Conservation (phyloP, 192 early-diverging fungal species). For the Phycomyces nitens region DNA sequence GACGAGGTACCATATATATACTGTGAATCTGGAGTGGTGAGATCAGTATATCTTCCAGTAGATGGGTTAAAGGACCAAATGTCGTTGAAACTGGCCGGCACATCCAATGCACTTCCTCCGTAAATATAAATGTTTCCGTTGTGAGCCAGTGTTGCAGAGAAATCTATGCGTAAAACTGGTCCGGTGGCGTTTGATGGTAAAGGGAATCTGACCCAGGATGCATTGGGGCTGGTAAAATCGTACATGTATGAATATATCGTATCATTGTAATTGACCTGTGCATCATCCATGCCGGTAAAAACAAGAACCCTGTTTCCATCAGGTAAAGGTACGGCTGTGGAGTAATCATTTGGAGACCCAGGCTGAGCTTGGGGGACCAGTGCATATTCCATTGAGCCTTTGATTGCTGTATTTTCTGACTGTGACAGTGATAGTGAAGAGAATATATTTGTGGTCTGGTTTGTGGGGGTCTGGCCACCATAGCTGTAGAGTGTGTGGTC, state of each 20-base stretch:
- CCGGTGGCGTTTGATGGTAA: neutral
- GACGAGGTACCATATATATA: neutral
- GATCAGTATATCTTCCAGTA: neutral
- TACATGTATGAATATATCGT: neutral
- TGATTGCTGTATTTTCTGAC: neutral
- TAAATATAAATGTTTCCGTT: neutral
- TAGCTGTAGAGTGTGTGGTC: neutral
- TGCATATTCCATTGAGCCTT: neutral
- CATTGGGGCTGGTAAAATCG: neutral
- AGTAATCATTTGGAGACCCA: neutral
- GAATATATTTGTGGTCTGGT: neutral
- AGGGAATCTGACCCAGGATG: neutral
- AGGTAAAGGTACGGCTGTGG: neutral
- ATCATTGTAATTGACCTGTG: neutral
- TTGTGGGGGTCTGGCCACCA: neutral
- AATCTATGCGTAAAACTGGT: neutral
- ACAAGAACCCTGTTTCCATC: neutral
- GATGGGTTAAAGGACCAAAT: neutral
- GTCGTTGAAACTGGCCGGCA: neutral
- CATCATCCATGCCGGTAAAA: neutral
- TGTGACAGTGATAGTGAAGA: neutral
- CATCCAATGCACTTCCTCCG: neutral
- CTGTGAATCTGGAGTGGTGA: neutral
- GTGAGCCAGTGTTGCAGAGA: neutral
- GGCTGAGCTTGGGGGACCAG: neutral